Base-by-base conservation (phyloP, 441 rosid species). In the Bocquillonia castaneifolia region DNA sequence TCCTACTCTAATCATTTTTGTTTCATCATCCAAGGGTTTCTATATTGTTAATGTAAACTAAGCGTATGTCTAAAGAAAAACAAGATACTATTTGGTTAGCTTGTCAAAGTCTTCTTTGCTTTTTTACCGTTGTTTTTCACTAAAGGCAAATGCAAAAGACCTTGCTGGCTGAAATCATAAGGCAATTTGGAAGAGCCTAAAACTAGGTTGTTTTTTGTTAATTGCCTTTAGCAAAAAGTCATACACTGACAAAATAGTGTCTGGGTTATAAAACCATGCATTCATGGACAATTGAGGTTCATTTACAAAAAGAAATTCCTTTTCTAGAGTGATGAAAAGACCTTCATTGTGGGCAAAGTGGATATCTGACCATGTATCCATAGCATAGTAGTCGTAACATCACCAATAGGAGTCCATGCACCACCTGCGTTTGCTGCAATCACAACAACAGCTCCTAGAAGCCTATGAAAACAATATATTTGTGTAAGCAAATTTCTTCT, bases 391-490 rank as follows among this genome's bases (percentile, higher is more conserved):
- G 98, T 93, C 32, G 98, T 91, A 65, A 93, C 98, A 84, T 93
- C 96, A 70, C 98, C 97, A 53, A 91, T 91, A 29, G 98, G 98
- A 76, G 97, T 91, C 97, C 97, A 93, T 22, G 96, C 90, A 69
- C 97, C 98, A 72, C 97, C 98, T 32, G 97, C 92, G 72, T 93
- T 93, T 65, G 96, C 97, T 63, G 98, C 95, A 81, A 93, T 91
- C 13, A 93, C 96, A 65, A 93, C 86, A 57, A 91, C 93, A 71
- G 84, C 98, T 84, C 98, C 96, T 53, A 89, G 88, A 84, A 93
- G 84, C 83, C 98, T 89, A 83, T 68, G 57, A 58, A 70, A 18
- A 32, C 3, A 57, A 50, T 55, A 23, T 40, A 63, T 55, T 58
- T 40, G 63, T 65, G 20, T 26, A 65, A 47, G 29, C 52, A n/a